phyloP scores from a whole-genome alignment of 2,329 filamentous ascomycete genomes.

The Beauveria medogensis region DNA sequence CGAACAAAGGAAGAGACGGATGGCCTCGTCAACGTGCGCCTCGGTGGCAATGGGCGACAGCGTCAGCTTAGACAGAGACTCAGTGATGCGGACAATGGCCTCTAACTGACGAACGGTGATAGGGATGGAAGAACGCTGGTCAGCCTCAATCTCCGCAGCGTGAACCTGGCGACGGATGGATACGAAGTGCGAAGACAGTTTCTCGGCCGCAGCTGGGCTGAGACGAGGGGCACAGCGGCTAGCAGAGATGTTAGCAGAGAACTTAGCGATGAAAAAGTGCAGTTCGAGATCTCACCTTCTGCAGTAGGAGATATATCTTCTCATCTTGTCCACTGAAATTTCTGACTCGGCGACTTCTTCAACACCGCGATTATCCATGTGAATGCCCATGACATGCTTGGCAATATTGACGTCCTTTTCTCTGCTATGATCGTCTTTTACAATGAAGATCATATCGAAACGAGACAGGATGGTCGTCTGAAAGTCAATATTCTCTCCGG shows the following conservation, averaged over 20 bases:
- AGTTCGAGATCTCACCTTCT: conserved; percentile 61
- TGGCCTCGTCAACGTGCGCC: conserved; percentile 91
- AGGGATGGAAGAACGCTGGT: conserved; percentile 84
- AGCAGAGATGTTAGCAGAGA: conserved; percentile 21
- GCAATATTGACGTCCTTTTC: conserved; percentile 88
- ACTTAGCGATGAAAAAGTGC: neutral
- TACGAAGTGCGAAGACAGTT: conserved; percentile 94
- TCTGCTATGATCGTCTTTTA: conserved; percentile 87
- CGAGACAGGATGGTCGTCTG: conserved; percentile 96
- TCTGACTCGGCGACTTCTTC: conserved; percentile 82
- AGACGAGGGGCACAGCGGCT: conserved; percentile 89
- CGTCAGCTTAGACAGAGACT: conserved; percentile 86
- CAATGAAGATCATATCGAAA: conserved; percentile 99
- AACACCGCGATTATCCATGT: conserved; percentile 79
- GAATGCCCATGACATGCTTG: conserved; percentile 93
- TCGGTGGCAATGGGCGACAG: conserved; percentile 83
- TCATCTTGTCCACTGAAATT: conserved; percentile 93
- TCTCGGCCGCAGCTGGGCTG: conserved; percentile 84
- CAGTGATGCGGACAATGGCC: conserved; percentile 93
- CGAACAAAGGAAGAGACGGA: conserved; percentile 87
- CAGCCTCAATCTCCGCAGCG: conserved; percentile 80
- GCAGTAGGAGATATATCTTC: conserved; percentile 94
- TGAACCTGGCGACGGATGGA: conserved; percentile 93
- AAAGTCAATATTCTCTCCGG: conserved; percentile 98
- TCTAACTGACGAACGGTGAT: conserved; percentile 97